phyloP scores from a whole-genome alignment of 169 alveolate species.

The Cryptosporidium ubiquitum region DNA sequence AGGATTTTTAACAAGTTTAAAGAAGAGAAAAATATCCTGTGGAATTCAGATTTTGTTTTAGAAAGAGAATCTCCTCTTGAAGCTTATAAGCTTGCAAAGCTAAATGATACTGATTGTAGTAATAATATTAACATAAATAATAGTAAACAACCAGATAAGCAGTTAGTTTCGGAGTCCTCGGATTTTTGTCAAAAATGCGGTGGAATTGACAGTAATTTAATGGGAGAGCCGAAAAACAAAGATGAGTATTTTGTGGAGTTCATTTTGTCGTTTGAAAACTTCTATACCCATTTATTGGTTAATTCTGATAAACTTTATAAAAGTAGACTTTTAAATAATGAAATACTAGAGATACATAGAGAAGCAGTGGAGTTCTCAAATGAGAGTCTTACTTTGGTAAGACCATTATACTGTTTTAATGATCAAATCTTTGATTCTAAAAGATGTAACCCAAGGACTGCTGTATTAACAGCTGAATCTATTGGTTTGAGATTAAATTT shows the following conservation, averaged over 20 bases:
- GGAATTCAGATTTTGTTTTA: background rate
- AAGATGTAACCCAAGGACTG: constrained; percentile 22
- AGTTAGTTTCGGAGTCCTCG: background rate
- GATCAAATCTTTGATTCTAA: background rate
- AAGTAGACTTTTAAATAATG: constrained; percentile 12
- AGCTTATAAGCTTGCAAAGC: background rate
- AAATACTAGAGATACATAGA: constrained; percentile 18
- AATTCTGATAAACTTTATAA: constrained; percentile 16
- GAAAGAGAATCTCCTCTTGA: constrained; percentile 24
- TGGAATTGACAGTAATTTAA: background rate
- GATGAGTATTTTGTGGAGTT: constrained; percentile 36
- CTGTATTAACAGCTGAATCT: constrained; percentile 57
- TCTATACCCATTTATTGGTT: constrained; percentile 19
- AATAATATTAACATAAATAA: background rate
- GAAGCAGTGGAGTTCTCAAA: constrained; percentile 50
- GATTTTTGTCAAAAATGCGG: constrained; percentile 13
- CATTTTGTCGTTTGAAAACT: constrained; percentile 18
- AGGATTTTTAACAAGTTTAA: constrained; percentile 1
- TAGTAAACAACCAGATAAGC: too few species aligned
- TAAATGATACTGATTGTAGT: background rate
- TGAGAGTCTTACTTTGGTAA: constrained; percentile 56
- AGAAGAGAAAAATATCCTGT: constrained; percentile 9
- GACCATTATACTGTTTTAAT: constrained; percentile 45
- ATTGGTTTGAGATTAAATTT: constrained; percentile 46
- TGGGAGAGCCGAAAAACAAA: background rate